Base-by-base conservation (phyloP, 768 basidiomycete genomes). In the Crucibulum laeve region DNA sequence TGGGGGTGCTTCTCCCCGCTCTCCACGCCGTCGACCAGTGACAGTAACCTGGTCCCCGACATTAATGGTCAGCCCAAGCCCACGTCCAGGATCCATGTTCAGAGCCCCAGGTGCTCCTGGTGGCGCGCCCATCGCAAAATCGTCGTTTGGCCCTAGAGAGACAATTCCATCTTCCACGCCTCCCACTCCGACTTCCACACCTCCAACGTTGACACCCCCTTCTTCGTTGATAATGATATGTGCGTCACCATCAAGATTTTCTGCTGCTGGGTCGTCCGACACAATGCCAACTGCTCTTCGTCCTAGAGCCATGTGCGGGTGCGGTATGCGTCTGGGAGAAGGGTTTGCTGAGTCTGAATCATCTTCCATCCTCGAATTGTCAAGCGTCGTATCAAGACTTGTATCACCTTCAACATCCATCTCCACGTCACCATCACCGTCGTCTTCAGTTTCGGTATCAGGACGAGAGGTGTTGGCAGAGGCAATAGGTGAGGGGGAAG, bases 111-210 rank as follows among this genome's bases (percentile, higher is more conserved):
- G 90, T 0, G 91, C 89, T 28, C 89, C 89, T 6, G 91, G 91
- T 1, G 90, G 90, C 0, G 90, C 90, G 37, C 90, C 90, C 83
- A 91, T 88, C 4, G 84, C 87, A 51, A 91, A 87, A 59, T 88
- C 87, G 52, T 92, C 90, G 48, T 90, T 90, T n/a, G 79, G 74
- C 30, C 88, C 86, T 32, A 90, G 63, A 3, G 78, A 78, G 5
- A 87, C 87, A 30, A 90, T 80, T 1, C 84, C 87, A 47, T 85
- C 85, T 43, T 87, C 85, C 11, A 87, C 83, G 0, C 78, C 76
- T 6, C 76, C 77, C 4, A 64, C 68, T 0, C 71, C 77, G 0
- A 53, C 60, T 3, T 55, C 61, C 1, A 44, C 55, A 3, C 53
- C 52, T 1, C 54, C 61, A 8, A 55, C 55, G 1, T 45, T 54